These are phyloP conservation scores for Alternaria infectoria DNA, from an alignment of 2,329 filamentous ascomycete species.

Conservation along the genomic window DNA sequence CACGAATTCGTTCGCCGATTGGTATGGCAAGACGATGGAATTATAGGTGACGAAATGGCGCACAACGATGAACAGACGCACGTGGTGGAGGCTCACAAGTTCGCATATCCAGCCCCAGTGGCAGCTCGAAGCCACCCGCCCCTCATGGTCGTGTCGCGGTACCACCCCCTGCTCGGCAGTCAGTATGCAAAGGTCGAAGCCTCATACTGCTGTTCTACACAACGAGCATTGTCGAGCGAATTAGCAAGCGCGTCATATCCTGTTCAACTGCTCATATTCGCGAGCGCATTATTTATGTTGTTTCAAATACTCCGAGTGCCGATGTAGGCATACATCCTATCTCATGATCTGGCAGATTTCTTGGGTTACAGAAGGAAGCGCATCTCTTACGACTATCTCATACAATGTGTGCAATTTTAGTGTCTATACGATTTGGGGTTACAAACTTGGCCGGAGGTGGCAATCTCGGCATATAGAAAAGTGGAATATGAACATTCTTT, in stretches of 20 bases:
- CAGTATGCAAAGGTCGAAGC: constrained; percentile 18
- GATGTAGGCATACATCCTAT: neutral
- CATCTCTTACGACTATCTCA: constrained; percentile 17
- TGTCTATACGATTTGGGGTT: constrained; percentile 31
- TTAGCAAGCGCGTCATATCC: constrained; percentile 15
- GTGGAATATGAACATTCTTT: constrained; percentile 8
- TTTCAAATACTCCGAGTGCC: neutral
- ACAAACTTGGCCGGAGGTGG: constrained; percentile 7
- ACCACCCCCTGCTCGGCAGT: constrained; percentile 4
- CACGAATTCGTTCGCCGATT: constrained; percentile 35
- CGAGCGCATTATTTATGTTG: constrained; percentile 2
- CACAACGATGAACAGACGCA: neutral
- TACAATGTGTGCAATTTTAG: constrained; percentile 29
- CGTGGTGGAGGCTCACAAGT: neutral
- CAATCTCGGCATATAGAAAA: constrained; percentile 16
- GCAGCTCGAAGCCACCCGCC: neutral
- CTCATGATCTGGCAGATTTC: constrained; percentile 2
- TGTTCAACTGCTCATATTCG: constrained; percentile 1
- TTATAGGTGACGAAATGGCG: constrained; percentile 10
- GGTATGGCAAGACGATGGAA: constrained; percentile 32
- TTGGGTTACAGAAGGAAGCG: constrained; percentile 13
- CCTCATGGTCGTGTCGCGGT: constrained; percentile 8
- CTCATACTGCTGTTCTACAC: constrained; percentile 10
- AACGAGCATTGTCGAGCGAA: constrained; percentile 14
- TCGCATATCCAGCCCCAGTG: constrained; percentile 4